Percentiles rank a stretch among this genome's conserved stretches.
Evolutionary conservation across 768 basidiomycete genomes (phyloP).

Genomic region (Leccinum arenicola): DNA sequence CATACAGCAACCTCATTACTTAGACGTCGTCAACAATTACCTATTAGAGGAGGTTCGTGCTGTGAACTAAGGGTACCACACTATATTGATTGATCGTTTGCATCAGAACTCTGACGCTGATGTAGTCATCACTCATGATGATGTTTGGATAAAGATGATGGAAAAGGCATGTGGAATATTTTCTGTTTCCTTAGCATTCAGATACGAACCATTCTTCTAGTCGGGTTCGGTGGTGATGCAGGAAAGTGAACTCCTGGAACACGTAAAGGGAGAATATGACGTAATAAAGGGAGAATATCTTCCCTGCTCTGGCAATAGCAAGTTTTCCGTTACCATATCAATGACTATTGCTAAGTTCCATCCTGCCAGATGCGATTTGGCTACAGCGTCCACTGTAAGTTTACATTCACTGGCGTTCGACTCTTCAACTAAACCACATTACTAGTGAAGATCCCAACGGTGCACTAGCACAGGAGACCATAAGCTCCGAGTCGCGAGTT

Average conservation of each 20-base stretch:
- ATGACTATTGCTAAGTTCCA: neutral
- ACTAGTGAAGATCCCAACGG: no score
- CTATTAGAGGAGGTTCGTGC: conserved; percentile 7
- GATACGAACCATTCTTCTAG: neutral
- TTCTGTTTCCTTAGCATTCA: neutral
- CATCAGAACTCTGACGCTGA: neutral
- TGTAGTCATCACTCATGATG: conserved; percentile 11
- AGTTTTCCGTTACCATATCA: neutral
- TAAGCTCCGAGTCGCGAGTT: no score
- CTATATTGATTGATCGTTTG: neutral
- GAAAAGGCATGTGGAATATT: neutral
- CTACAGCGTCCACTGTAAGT: neutral
- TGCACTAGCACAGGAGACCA: no score
- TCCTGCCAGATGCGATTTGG: conserved; percentile 2
- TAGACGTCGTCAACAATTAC: conserved; percentile 7
- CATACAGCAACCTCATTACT: conserved; percentile 5
- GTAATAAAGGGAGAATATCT: no score
- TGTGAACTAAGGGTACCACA: neutral
- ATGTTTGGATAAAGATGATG: conserved; percentile 12
- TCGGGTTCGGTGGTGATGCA: neutral
- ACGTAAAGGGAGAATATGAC: neutral
- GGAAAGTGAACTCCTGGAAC: neutral
- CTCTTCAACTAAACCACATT: no score
- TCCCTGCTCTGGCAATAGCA: neutral
- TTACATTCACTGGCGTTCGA: neutral